A percentile compares a stretch with the other conserved stretches of the same genome.
Conservation (phyloP, 345 rosid genomes). For the Citrus trifoliata region DNA sequence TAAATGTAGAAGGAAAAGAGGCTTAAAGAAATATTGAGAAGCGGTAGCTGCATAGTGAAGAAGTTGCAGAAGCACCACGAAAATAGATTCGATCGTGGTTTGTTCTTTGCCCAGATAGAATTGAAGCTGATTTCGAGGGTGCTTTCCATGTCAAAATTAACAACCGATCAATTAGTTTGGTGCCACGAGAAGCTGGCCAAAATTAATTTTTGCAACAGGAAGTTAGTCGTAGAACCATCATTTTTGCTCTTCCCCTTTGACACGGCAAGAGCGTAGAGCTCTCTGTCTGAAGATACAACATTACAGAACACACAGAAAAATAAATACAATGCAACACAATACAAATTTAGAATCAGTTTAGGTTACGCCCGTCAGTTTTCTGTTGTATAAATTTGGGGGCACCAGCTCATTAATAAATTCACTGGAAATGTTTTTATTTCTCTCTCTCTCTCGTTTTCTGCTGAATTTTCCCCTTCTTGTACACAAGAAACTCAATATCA, state of each 20-base stretch:
- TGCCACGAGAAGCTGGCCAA: slow-evolving; percentile 62
- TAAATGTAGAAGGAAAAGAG: slow-evolving; percentile 62
- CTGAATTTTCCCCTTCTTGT: no score
- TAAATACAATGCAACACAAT: not conserved
- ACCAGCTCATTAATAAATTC: no score
- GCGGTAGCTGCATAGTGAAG: slow-evolving; percentile 56
- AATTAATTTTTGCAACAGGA: slow-evolving; percentile 45
- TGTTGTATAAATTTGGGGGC: not conserved
- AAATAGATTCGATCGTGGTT: slow-evolving; percentile 29
- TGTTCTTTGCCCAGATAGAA: slow-evolving; percentile 56
- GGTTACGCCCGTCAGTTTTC: not conserved
- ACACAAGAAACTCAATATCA: no score
- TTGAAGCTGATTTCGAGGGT: slow-evolving; percentile 65
- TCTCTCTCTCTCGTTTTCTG: no score
- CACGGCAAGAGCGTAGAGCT: not conserved
- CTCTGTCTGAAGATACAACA: not conserved
- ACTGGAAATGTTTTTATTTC: no score
- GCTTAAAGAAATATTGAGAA: slow-evolving; percentile 65
- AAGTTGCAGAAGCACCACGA: slow-evolving; percentile 54
- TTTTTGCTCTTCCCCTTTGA: slow-evolving; percentile 69
- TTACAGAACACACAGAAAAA: no score
- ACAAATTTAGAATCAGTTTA: not conserved
- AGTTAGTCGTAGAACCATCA: slow-evolving; percentile 57
- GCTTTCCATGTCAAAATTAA: slow-evolving; percentile 55
- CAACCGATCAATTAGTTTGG: slow-evolving; percentile 69